A percentile compares a stretch with the other conserved stretches of the same genome.
phyloP scores from a whole-genome alignment of 257 asterid genomes.

The Coffea eugenioides region DNA sequence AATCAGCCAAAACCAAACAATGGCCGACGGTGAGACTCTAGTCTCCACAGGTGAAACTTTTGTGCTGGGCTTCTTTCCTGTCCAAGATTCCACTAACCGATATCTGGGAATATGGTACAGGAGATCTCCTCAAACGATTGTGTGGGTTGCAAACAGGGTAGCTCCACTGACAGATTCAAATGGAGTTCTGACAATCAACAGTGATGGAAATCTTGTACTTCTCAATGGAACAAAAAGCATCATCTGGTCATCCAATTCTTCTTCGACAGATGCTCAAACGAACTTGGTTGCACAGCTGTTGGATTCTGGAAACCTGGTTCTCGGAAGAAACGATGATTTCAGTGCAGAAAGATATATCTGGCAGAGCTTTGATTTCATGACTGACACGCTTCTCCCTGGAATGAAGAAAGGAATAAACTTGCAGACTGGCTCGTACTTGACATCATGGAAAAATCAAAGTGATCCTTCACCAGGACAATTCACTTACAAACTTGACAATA shows the following conservation, averaged over 20 bases:
- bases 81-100: constrained; percentile 11
- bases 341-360: constrained; percentile 1
- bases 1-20: constrained; percentile 4
- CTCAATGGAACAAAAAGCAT: constrained; percentile 7
- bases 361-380: constrained; percentile 35
- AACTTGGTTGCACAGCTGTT: constrained; percentile 21
- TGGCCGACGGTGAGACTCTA: constrained; percentile 3
- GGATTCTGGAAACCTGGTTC: constrained; percentile 30
- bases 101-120: constrained; percentile 34
- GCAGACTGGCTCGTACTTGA: constrained; percentile 16
- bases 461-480: constrained; percentile 33
- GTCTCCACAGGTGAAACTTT: constrained; percentile 20
- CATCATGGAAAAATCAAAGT: constrained; percentile 22
- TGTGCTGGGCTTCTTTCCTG: constrained; percentile 25
- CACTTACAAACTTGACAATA: constrained; percentile 11
- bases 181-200: constrained; percentile 16
- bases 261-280: background rate
- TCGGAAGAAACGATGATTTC: background rate
- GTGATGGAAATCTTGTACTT: constrained; percentile 16
- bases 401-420: constrained; percentile 19
- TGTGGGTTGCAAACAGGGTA: constrained; percentile 34
- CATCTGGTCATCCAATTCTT: constrained; percentile 27
- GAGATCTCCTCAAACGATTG: constrained; percentile 15
- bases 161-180: constrained; percentile 12
- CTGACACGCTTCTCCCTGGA: constrained; percentile 24